Base-by-base conservation (phyloP, 1,139 yeast genomes). In the Taiozyma sp. region DNA sequence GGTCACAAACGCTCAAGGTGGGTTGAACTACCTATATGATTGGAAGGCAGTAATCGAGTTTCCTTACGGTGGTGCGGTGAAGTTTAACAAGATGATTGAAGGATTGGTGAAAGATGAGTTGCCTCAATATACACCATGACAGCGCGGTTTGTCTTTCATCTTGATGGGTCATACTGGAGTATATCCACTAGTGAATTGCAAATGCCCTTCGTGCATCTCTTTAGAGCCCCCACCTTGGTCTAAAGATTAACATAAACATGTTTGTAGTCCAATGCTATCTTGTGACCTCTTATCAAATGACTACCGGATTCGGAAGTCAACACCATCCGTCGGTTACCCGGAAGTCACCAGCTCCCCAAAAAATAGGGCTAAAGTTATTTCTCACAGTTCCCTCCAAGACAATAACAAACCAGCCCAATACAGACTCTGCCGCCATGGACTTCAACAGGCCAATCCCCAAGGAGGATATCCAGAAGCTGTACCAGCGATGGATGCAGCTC, bases 401-500 rank as follows among this genome's bases (percentile, higher is more conserved):
- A 47, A 40, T 28, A 47, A 45, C 47, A 46, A 42, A 41, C 13
- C 41, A 38, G 41, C 41, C 41, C 24, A 22, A 24, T 5, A 36
- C 19, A 32, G 19, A 22, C 45, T 34, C 8, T 41, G 29, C 49
- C 32, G 36, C 41, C 41, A 60, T 61, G 65, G 64, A 60, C 48
- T 51, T 57, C 52, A 55, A 50, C 50, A 54, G 62, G 47, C 55
- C 54, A 14, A 52, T 57, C 28, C 56, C 64, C 30, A 55, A 58
- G 34, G 65, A 62, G 54, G 65, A 62, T 39, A 51, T 62, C 13
- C 65, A 62, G 50, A 59, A 57, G 55, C 54, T 54, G n/a, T 57
- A 54, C 45, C 46, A 73, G 65, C 78, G 87, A 54, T 82, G 87
- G 87, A 82, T 80, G 57, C 84, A 80, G 62, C 70, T 83, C 57